Evolutionary conservation across 177 flowering plant species (phyloP), one percentile per base, ranked within the genome.

Genomic region (Vitis hybrid): DNA sequence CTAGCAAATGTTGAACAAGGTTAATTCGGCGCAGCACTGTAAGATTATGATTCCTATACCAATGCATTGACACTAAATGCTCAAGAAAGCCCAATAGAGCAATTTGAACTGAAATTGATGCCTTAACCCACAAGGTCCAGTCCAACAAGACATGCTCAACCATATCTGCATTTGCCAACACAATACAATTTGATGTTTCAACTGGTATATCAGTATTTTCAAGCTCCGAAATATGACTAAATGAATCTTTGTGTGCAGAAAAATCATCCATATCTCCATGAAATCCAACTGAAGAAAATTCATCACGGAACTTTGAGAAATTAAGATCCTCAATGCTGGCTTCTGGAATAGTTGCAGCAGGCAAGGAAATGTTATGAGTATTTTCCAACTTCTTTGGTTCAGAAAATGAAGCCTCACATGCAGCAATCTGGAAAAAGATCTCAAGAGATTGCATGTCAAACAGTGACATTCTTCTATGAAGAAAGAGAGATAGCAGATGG

Each of bases 111-210:
- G 97, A 76, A 74, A 94, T 81, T 20, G 95, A 87, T 61, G 97
- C 89, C 10, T 84, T 82, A 31, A 96, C 99, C 99, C 99, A 96
- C 75, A 96, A 76, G 19, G 99, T 96, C 99, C 99, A 96, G 73
- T 96, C 99, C 83, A 96, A 78, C 76, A 96, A 78, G 39, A 96
- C 94, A 91, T 96, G 99, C 73, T 96, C 97, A 74, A 94, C 97
- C 99, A 96, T 94, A 73, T 96, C 99, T 19, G 95, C 86, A 86
- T 92, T 96, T 59, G 99, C 89, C 62, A 96, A 79, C 45, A 96
- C 98, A 72, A 96, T 86, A 81, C 99, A 96, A 75, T 93, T 96
- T 60, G 98, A 94, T 68, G 91, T 86, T 79, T 94, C 97, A 49
- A 87, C 77, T 1, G 81, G 80, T 69, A 88, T 74, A 60, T 87